Percentiles rank a stretch among this genome's conserved stretches.
phyloP scores from a whole-genome alignment of 495 filamentous ascomycete genomes.

The Neurospora sp. region DNA sequence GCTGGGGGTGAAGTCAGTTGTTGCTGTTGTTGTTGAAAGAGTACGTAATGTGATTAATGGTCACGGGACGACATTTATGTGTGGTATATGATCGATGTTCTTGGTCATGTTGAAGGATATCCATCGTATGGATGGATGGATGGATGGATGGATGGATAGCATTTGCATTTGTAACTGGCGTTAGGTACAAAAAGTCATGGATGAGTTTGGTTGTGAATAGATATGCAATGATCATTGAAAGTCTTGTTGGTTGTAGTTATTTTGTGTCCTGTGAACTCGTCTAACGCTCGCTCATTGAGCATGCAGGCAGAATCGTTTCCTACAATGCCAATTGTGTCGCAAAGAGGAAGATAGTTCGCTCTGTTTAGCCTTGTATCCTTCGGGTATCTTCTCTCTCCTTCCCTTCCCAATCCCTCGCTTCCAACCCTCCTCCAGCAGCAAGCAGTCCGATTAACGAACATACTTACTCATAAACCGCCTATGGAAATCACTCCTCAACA shows the following conservation, averaged over 20 bases:
- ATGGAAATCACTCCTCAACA: slow-evolving; percentile 92
- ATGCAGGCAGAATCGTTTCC: background rate
- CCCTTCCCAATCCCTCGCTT: background rate
- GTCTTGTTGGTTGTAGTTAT: background rate
- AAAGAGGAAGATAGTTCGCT: background rate
- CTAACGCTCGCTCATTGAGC: background rate
- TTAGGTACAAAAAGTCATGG: background rate
- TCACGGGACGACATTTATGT: background rate
- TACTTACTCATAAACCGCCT: slow-evolving; percentile 88
- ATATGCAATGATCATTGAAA: background rate
- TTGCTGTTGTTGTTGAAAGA: background rate
- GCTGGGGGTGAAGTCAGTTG: background rate
- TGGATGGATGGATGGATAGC: background rate
- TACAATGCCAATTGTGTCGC: background rate
- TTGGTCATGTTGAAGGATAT: background rate
- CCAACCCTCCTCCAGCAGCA: background rate
- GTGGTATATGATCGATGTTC: background rate
- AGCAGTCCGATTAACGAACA: slow-evolving; percentile 23
- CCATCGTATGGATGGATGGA: background rate
- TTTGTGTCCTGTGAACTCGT: background rate
- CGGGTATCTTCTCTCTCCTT: background rate
- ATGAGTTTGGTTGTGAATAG: background rate
- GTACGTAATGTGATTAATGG: background rate
- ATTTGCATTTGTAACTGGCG: background rate
- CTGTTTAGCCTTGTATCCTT: background rate